Evolutionary conservation across 768 basidiomycete genomes (phyloP).

Genomic region (Mycena venus): DNA sequence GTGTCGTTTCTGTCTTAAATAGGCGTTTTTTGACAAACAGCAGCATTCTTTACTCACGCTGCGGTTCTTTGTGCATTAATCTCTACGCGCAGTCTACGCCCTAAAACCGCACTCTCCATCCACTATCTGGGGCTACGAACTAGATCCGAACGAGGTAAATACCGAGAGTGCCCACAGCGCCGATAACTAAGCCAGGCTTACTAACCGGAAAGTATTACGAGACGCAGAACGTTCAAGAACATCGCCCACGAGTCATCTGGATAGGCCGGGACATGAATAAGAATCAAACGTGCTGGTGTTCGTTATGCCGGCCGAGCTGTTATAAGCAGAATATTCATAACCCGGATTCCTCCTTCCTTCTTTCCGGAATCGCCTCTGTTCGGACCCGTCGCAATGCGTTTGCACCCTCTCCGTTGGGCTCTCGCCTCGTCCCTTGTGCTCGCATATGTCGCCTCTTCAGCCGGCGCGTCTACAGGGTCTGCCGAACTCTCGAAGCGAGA

Average conservation of each 20-base stretch:
- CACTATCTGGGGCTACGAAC: neutral
- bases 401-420: slow-evolving; percentile 23
- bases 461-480: neutral
- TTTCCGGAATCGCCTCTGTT: slow-evolving; percentile 8
- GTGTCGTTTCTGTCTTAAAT: neutral
- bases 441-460: neutral
- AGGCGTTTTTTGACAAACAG: slow-evolving; percentile 3
- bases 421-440: slow-evolving; percentile 14
- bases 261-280: slow-evolving; percentile 15
- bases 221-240: slow-evolving; percentile 24
- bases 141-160: neutral
- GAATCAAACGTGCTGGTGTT: neutral
- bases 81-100: neutral
- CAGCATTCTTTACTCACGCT: neutral
- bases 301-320: slow-evolving; percentile 4
- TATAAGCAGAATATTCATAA: slow-evolving; percentile 15
- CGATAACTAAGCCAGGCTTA: slow-evolving; percentile 22
- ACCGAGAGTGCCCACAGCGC: neutral
- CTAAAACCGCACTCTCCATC: neutral
- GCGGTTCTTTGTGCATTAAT: neutral
- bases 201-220: slow-evolving; percentile 18
- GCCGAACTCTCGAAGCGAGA: slow-evolving; percentile 5
- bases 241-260: slow-evolving; percentile 23
- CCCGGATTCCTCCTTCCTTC: neutral
- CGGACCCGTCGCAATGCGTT: slow-evolving; percentile 37